Conservation (phyloP, 163 green algal species). For the Volvox carteri region DNA sequence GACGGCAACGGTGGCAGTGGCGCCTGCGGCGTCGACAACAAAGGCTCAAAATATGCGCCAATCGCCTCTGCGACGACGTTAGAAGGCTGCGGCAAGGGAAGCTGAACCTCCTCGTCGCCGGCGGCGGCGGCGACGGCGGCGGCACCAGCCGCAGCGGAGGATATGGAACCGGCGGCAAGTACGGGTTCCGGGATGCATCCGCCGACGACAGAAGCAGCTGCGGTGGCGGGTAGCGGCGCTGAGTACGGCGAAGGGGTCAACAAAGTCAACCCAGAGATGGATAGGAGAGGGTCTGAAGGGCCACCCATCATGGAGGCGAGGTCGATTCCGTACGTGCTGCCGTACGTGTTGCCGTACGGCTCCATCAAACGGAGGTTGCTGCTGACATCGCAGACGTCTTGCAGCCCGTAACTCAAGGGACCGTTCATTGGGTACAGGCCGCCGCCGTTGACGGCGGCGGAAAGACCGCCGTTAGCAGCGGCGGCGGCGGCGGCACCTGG, state of each 20-base stretch:
- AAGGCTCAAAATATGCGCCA: neutral
- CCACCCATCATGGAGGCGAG: neutral
- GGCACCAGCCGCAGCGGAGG: neutral
- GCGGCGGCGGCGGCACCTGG: neutral
- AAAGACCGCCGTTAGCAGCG: neutral
- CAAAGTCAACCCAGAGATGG: neutral
- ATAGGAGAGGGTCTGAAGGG: neutral
- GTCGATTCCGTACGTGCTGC: neutral
- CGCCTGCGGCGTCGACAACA: neutral
- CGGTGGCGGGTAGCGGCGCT: neutral
- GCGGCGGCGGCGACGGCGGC: neutral
- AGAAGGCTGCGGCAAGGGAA: neutral
- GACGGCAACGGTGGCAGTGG: neutral
- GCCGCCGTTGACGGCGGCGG: neutral
- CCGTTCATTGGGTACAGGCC: neutral
- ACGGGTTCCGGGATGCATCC: neutral
- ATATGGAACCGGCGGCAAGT: neutral
- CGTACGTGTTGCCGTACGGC: neutral
- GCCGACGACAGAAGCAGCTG: neutral
- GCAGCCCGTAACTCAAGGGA: neutral
- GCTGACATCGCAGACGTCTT: neutral
- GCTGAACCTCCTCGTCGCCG: neutral
- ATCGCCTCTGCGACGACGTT: neutral
- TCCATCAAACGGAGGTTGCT: neutral
- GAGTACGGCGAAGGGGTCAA: neutral